phyloP scores from a whole-genome alignment of 768 basidiomycete genomes.

The Leccinum arenicola region DNA sequence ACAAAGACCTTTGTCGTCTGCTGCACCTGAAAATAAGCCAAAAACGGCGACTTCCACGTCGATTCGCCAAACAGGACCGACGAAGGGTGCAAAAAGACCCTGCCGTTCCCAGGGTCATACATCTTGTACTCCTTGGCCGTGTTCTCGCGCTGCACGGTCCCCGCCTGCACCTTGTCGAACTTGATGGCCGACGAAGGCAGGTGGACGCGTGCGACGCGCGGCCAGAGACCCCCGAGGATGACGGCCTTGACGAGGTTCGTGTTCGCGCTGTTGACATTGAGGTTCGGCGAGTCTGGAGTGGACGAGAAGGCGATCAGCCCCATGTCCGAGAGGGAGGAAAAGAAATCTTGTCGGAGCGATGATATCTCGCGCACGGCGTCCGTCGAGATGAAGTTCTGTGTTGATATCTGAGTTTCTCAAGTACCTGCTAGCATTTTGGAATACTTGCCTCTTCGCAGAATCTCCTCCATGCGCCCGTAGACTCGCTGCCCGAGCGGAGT shows the following conservation, averaged over 20 bases:
- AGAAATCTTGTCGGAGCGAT: conserved; percentile 74
- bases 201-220: conserved; percentile 72
- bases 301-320: conserved; percentile 60
- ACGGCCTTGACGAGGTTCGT: conserved; percentile 80
- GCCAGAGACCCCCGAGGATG: conserved; percentile 85
- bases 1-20: conserved; percentile 82
- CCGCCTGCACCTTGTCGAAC: conserved; percentile 83
- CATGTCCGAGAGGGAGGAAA: conserved; percentile 62
- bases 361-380: conserved; percentile 75
- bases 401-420: neutral
- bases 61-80: conserved; percentile 75
- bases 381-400: conserved; percentile 79
- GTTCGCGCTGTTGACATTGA: conserved; percentile 66
- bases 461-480: conserved; percentile 40
- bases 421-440: too few species aligned
- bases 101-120: conserved; percentile 58
- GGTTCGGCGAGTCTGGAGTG: conserved; percentile 42
- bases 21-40: conserved; percentile 82
- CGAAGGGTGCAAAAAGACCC: conserved; percentile 81
- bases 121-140: conserved; percentile 82
- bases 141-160: conserved; percentile 82
- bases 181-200: conserved; percentile 72
- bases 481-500: conserved; percentile 49
- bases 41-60: conserved; percentile 73
- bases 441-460: conserved; percentile 70